Conservation (phyloP, 2,329 filamentous ascomycete species). For the Metarhizium humberi region DNA sequence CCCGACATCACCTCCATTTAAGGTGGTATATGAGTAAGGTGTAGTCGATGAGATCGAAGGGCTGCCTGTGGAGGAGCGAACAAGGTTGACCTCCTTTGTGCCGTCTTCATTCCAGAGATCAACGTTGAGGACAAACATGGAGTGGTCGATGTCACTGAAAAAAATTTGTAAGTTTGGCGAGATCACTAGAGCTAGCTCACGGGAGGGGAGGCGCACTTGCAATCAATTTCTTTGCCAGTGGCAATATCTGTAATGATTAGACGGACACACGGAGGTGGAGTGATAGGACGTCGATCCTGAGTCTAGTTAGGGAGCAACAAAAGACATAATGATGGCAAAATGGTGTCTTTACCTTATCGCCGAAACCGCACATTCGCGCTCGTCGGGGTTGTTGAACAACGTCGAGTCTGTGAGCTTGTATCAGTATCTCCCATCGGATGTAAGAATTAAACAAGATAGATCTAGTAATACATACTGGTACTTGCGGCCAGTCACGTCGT, state of each 20-base stretch:
- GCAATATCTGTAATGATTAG: constrained; percentile 66
- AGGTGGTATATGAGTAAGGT: constrained; percentile 58
- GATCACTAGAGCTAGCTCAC: not conserved
- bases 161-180: not conserved
- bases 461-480: constrained; percentile 21
- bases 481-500: constrained; percentile 23
- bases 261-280: constrained; percentile 84
- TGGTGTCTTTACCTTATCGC: constrained; percentile 66
- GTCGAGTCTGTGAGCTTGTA: constrained; percentile 43
- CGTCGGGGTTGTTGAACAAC: constrained; percentile 87
- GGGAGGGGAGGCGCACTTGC: constrained; percentile 51
- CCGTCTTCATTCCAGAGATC: constrained; percentile 61
- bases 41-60: constrained; percentile 77
- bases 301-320: constrained; percentile 2
- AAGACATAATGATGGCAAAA: not conserved
- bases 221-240: constrained; percentile 74
- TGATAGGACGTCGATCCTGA: constrained; percentile 89
- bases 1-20: constrained; percentile 29
- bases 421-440: constrained; percentile 9
- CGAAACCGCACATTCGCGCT: constrained; percentile 97
- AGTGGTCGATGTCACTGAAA: constrained; percentile 27
- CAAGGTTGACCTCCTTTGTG: constrained; percentile 55
- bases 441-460: not conserved
- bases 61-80: constrained; percentile 52
- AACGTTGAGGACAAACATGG: constrained; percentile 49